Conservation (phyloP, 495 filamentous ascomycete species). For the Haplographium delicatum region DNA sequence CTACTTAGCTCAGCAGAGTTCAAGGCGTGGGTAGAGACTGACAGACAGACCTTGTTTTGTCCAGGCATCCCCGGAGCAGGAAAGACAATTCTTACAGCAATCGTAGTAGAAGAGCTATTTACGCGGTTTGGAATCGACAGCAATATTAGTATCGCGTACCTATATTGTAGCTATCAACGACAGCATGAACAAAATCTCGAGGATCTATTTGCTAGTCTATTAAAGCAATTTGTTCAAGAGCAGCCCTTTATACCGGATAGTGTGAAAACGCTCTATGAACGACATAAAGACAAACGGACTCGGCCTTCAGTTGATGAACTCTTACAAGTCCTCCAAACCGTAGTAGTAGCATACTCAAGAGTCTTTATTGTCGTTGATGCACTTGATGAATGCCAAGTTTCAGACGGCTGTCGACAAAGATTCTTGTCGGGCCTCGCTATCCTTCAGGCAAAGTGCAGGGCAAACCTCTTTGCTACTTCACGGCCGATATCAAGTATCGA, state of each 20-base stretch:
- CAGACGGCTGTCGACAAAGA: constrained; percentile 25
- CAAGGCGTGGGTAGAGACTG: constrained; percentile 28
- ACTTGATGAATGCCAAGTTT: constrained; percentile 35
- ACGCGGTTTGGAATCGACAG: neutral
- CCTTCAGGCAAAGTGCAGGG: constrained; percentile 24
- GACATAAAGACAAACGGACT: constrained; percentile 16
- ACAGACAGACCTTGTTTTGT: constrained; percentile 22
- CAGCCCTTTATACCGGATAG: constrained; percentile 18
- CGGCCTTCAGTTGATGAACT: constrained; percentile 30
- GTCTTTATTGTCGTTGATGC: constrained; percentile 41
- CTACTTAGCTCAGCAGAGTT: constrained; percentile 32
- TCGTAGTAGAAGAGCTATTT: neutral
- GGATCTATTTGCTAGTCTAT: constrained; percentile 29
- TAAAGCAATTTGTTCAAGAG: constrained; percentile 34
- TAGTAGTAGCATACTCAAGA: constrained; percentile 20
- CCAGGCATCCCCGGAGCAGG: constrained; percentile 1
- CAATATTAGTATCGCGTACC: constrained; percentile 1
- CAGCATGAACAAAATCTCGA: no score
- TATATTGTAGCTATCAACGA: constrained; percentile 3
- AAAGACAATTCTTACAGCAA: neutral
- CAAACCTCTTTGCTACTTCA: constrained; percentile 29
- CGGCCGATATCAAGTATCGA: constrained; percentile 25
- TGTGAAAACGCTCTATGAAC: constrained; percentile 24
- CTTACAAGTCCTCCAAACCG: constrained; percentile 25
- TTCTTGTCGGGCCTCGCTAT: constrained; percentile 29